Evolutionary conservation across 2,329 filamentous ascomycete genomes (phyloP).

Genomic region (Xylaria sp.): DNA sequence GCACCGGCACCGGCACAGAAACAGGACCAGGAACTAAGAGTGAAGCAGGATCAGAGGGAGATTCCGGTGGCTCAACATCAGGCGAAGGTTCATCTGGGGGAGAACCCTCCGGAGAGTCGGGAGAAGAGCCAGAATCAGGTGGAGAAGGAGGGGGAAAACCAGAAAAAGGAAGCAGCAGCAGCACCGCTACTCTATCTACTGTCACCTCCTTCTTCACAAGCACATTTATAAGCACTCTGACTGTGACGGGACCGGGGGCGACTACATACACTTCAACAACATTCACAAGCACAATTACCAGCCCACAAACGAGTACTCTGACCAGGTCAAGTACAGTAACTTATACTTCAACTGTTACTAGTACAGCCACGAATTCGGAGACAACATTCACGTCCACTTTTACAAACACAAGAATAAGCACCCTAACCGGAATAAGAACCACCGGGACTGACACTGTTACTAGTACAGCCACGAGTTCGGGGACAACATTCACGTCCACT

Average conservation of each 20-base stretch:
- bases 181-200: no score
- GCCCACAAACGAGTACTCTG: neutral
- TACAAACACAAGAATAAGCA: slow-evolving; percentile 6
- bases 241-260: no score
- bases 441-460: slow-evolving; percentile 7
- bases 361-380: neutral
- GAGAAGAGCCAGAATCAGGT: no score
- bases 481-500: slow-evolving; percentile 12
- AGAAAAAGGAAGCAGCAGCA: no score
- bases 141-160: no score
- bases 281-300: neutral
- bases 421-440: neutral
- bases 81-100: neutral
- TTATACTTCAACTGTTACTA: neutral
- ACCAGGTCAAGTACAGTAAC: neutral
- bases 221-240: no score
- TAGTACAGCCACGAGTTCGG: slow-evolving; percentile 3
- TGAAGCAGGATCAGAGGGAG: no score
- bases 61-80: neutral
- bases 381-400: slow-evolving; percentile 13
- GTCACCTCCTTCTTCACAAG: slow-evolving; percentile 1
- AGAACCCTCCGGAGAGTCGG: no score
- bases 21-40: neutral
- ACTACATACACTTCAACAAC: neutral
- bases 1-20: neutral